Conservation (phyloP, 2,329 filamentous ascomycete genomes). For the Neocucurbitaria cava region DNA sequence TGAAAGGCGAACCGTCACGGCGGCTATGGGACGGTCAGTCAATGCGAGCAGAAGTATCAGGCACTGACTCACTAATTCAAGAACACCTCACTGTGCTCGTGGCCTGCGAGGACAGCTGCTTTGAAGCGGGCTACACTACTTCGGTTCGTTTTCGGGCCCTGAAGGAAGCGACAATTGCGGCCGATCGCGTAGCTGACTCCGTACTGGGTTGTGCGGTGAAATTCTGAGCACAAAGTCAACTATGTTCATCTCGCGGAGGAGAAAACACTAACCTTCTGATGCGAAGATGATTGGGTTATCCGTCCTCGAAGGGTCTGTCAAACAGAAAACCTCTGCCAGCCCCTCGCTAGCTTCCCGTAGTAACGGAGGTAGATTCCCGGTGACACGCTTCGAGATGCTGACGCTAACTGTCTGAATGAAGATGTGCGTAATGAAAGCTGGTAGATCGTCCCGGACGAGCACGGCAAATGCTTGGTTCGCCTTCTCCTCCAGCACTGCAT, state of each 20-base stretch:
- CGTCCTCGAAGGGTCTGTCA: constrained; percentile 74
- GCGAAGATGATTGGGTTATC: constrained; percentile 82
- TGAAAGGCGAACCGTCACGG: constrained; percentile 77
- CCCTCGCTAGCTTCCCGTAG: constrained; percentile 75
- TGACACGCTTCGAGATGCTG: constrained; percentile 72
- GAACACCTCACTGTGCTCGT: constrained; percentile 76
- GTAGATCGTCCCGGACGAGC: constrained; percentile 71
- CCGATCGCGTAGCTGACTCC: constrained; percentile 76
- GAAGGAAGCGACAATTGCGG: constrained; percentile 79
- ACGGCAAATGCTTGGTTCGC: constrained; percentile 69
- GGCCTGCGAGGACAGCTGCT: constrained; percentile 66
- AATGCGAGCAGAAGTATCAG: neutral
- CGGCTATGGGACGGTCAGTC: constrained; percentile 54
- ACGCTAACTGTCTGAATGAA: constrained; percentile 74
- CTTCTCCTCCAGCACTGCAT: constrained; percentile 66
- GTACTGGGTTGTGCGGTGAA: constrained; percentile 77
- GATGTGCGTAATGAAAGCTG: constrained; percentile 73
- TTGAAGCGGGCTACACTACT: constrained; percentile 68
- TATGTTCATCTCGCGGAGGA: neutral
- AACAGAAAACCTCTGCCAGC: constrained; percentile 76
- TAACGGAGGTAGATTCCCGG: constrained; percentile 69
- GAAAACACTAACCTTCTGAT: constrained; percentile 65
- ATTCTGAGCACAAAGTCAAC: constrained; percentile 61
- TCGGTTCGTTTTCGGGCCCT: constrained; percentile 73
- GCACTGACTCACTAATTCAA: constrained; percentile 69